Evolutionary conservation across 2,329 filamentous ascomycete species (phyloP).

Genomic region (Verticillium nonalfalfae): DNA sequence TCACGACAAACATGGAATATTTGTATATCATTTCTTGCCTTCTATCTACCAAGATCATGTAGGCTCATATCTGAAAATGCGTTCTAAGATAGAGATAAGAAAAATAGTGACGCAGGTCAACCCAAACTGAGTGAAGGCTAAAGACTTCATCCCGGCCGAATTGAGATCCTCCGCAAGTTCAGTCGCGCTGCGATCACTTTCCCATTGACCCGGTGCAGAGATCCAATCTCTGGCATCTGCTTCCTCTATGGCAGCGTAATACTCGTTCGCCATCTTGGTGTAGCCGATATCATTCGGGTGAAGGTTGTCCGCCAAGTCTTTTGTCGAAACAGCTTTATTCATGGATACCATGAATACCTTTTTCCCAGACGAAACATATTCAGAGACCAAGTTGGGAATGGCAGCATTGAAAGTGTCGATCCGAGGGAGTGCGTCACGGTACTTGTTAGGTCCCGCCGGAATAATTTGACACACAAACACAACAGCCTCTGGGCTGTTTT

Average conservation of each 20-base stretch:
- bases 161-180: neutral
- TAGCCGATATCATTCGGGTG: neutral
- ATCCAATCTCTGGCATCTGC: neutral
- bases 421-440: neutral
- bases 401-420: neutral
- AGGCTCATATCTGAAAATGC: no score
- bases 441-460: neutral
- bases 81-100: no score
- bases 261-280: neutral
- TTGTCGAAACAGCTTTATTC: neutral
- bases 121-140: no score
- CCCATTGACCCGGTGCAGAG: neutral
- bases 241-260: neutral
- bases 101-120: no score
- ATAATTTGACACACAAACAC: neutral
- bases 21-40: no score
- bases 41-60: no score
- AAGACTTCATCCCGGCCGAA: neutral
- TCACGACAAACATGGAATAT: neutral
- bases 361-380: neutral
- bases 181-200: no score
- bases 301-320: neutral
- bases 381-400: neutral
- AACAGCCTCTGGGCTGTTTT: neutral
- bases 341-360: neutral